Evolutionary conservation across 2,329 filamentous ascomycete genomes (phyloP), one percentile per base, ranked within the genome.

Genomic region (Shiraia sp.): DNA sequence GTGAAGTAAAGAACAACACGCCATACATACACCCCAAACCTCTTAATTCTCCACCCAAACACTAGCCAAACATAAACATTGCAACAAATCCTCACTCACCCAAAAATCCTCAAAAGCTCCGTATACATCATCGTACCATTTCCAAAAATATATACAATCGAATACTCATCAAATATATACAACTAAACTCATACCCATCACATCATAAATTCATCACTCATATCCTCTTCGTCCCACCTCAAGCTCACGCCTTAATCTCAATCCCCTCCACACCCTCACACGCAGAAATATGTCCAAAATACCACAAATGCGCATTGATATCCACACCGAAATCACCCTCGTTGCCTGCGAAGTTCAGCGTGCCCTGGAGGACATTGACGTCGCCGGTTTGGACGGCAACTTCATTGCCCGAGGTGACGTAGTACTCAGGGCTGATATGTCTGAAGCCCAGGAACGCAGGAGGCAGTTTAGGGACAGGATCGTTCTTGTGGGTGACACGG

Each of bases 351-450:
- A 56, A 30, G 15, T 64, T 61, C 23, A 61, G 7, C 1, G 37
- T 50, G 0, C 59, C 65, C 0, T 45, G 49, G 7, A 51, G 40
- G 6, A 57, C 45, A 4, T 49, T 41, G 0, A 69, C 23, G 42
- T 69, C 65, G 0, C 42, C 48, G 1, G 47, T 29, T 9, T 44
- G 54, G 1, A 61, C 57, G 15, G 32, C 24, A 1, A 45, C 59
- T 3, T 47, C 34, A 23, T 65, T 67, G 0, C 45, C 61, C 2
- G 37, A 60, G 0, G 51, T 54, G 32, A 72, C 56, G 33, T 66
- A 88, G 69, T 83, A 88, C 73, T 90, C 87, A 1, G 86, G 84
- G 12, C 75, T 79, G n/a, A 81, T 79, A 65, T 89, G 86, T 27
- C 77, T 71, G 71, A 82, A 90, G 24, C 79, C 79, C 36, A 85